Percentiles rank a stretch among this genome's conserved stretches.
phyloP scores from a whole-genome alignment of 2,329 filamentous ascomycete genomes.

The Diaporthe amygdali region DNA sequence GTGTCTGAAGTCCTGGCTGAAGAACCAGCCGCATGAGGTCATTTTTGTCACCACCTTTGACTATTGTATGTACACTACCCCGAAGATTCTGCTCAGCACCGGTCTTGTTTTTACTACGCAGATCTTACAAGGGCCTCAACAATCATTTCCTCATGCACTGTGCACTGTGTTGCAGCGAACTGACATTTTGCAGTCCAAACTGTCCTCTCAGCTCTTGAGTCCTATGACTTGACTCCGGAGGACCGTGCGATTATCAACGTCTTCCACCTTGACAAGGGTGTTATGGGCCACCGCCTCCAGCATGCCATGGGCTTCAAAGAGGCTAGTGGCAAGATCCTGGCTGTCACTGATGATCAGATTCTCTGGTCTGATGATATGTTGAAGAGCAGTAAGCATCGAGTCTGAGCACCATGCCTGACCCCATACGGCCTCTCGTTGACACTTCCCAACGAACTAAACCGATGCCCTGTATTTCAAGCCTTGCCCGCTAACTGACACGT shows the following conservation, averaged over 20 bases:
- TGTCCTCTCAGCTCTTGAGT: neutral
- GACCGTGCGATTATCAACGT: slow-evolving; percentile 11
- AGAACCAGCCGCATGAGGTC: neutral
- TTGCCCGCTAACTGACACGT: neutral
- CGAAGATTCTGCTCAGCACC: neutral
- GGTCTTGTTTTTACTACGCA: neutral
- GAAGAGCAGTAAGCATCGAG: neutral
- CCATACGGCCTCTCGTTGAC: no score
- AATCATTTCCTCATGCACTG: neutral
- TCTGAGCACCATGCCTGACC: neutral
- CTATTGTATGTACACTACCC: neutral
- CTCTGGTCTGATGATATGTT: neutral
- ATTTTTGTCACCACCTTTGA: neutral
- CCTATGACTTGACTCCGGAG: neutral
- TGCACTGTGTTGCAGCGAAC: no score
- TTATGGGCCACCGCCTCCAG: slow-evolving; percentile 8
- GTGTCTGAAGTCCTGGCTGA: slow-evolving; percentile 10
- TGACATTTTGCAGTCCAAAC: neutral
- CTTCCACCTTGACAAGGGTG: neutral
- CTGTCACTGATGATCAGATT: slow-evolving; percentile 16
- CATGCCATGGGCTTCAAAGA: slow-evolving; percentile 2
- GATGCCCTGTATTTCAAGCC: neutral
- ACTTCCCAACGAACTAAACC: neutral
- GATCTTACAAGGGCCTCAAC: no score
- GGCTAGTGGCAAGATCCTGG: slow-evolving; percentile 12